A percentile compares a stretch with the other conserved stretches of the same genome.
Evolutionary conservation across 306 rosid species (phyloP).

Genomic region (Trifolium subterraneum): DNA sequence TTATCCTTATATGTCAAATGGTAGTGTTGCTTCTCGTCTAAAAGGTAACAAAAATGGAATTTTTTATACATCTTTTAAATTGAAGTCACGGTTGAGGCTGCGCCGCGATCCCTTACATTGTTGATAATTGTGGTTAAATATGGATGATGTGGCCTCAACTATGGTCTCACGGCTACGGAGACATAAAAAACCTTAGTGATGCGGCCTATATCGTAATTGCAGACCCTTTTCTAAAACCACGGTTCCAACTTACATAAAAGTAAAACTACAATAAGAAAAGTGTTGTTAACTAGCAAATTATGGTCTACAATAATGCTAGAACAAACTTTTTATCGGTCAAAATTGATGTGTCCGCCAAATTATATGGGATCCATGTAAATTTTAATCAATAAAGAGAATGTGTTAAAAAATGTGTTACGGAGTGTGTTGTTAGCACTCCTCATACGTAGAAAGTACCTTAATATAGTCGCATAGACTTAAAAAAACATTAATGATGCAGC

Average conservation of each 20-base stretch:
- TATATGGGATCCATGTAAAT: no score
- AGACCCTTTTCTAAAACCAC: neutral
- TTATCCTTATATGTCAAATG: conserved; percentile 97
- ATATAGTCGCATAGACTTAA: neutral
- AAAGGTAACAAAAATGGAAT: conserved; percentile 63
- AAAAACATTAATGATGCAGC: neutral
- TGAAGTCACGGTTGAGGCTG: neutral
- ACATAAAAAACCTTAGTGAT: neutral
- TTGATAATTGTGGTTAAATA: neutral
- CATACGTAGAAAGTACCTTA: neutral
- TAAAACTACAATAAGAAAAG: conserved; percentile 14
- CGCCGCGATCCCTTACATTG: neutral
- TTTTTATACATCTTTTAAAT: neutral
- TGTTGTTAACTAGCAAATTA: neutral
- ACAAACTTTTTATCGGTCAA: no score
- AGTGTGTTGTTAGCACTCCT: no score
- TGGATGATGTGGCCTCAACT: neutral
- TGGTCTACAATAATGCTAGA: no score
- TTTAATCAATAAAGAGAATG: no score
- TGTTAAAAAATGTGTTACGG: no score
- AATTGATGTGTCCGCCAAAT: no score
- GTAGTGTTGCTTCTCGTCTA: conserved; percentile 91
- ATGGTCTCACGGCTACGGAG: neutral
- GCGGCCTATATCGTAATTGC: neutral
- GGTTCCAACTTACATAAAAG: neutral